A percentile compares a stretch with the other conserved stretches of the same genome.
Conservation (phyloP, 2,329 filamentous ascomycete genomes). For the Trichoderma arundinaceum region DNA sequence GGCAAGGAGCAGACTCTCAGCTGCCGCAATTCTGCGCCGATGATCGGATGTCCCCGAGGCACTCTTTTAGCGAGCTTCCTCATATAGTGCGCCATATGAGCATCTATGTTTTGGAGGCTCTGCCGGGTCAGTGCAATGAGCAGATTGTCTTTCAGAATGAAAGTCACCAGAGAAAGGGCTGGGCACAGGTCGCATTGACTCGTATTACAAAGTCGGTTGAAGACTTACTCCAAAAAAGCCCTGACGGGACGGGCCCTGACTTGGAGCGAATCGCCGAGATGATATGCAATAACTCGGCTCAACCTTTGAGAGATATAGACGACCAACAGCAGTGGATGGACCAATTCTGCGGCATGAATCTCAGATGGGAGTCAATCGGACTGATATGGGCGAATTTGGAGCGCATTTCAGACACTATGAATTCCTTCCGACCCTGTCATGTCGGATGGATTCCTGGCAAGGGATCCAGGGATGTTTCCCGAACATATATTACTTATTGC, state of each 20-base stretch:
- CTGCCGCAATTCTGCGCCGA: slow-evolving; percentile 1
- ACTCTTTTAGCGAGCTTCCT: not conserved
- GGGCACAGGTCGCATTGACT: slow-evolving; percentile 41
- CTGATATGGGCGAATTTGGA: slow-evolving; percentile 35
- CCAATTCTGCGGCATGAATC: slow-evolving; percentile 47
- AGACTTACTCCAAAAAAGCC: not conserved
- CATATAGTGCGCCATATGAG: slow-evolving; percentile 43
- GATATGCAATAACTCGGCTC: slow-evolving; percentile 48
- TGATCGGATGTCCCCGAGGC: slow-evolving; percentile 1
- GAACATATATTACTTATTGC: slow-evolving; percentile 27
- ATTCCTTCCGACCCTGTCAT: not conserved
- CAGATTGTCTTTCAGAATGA: slow-evolving; percentile 33
- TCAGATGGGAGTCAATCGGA: slow-evolving; percentile 53
- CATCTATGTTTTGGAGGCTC: slow-evolving; percentile 45
- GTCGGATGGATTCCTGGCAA: slow-evolving; percentile 14
- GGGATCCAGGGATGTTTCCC: slow-evolving; percentile 6
- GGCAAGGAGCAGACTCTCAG: slow-evolving; percentile 28
- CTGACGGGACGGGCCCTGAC: slow-evolving; percentile 38
- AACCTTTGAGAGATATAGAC: slow-evolving; percentile 45
- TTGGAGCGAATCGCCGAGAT: slow-evolving; percentile 47
- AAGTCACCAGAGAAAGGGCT: slow-evolving; percentile 38
- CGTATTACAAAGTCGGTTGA: slow-evolving; percentile 43
- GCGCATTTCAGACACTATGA: slow-evolving; percentile 8
- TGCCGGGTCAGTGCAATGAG: slow-evolving; percentile 42
- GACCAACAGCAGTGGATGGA: slow-evolving; percentile 46